Evolutionary conservation across 225 moss, liverwort and hornwort species (phyloP).

Genomic region (Straminergon stramineum): DNA sequence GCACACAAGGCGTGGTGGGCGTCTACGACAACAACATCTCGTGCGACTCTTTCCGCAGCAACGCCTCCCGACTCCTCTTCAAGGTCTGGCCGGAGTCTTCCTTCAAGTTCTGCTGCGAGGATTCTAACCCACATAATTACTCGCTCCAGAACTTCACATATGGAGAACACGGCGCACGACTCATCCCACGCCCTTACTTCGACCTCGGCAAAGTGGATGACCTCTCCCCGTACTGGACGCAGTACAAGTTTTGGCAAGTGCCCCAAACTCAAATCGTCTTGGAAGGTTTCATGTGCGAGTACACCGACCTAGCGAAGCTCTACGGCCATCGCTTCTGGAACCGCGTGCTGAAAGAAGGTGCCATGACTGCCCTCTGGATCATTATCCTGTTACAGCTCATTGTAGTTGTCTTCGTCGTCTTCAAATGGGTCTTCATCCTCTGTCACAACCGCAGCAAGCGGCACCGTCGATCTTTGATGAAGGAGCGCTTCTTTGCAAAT

Average conservation of each 20-base stretch:
- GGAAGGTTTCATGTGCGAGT: not conserved
- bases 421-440: not conserved
- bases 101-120: constrained; percentile 5
- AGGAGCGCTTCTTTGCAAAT: too few species aligned
- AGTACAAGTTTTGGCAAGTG: constrained; percentile 12
- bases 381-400: not conserved
- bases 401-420: not conserved
- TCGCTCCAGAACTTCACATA: constrained; percentile 2
- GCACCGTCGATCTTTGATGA: not conserved
- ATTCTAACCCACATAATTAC: not conserved
- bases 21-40: not conserved
- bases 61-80: not conserved
- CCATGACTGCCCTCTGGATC: not conserved
- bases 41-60: not conserved
- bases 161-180: not conserved
- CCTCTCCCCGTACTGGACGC: not conserved
- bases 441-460: too few species aligned
- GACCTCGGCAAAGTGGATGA: not conserved
- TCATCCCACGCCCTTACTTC: not conserved
- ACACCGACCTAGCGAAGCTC: not conserved
- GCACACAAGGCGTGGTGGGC: not conserved
- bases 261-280: not conserved
- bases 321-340: constrained; percentile 3
- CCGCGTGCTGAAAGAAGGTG: not conserved
- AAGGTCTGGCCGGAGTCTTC: not conserved